Evolutionary conservation across 75 land plant species (phyloP).

Genomic region (Gnetum montanum): DNA sequence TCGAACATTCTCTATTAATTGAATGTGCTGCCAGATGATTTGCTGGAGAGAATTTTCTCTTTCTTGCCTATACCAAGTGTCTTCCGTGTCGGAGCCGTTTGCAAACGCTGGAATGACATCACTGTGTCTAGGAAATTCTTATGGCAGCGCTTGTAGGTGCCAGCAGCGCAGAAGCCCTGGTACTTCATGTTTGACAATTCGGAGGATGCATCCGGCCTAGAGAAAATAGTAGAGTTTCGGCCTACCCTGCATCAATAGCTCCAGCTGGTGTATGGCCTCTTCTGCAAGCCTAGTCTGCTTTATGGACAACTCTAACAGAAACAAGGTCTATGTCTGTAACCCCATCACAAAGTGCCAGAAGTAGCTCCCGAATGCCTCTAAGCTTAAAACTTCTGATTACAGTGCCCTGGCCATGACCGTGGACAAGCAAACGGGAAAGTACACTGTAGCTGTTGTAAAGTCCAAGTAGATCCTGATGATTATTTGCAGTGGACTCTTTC

Average conservation of each 20-base stretch:
- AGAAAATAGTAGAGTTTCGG: slow-evolving; percentile 63
- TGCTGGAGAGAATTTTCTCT: slow-evolving; percentile 66
- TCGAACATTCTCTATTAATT: slow-evolving; percentile 9
- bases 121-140: slow-evolving; percentile 43
- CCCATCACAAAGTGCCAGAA: slow-evolving; percentile 45
- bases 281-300: slow-evolving; percentile 68
- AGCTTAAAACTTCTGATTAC: slow-evolving; percentile 40
- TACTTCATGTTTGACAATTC: slow-evolving; percentile 67
- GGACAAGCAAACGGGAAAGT: slow-evolving; percentile 25
- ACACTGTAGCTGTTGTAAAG: slow-evolving; percentile 42
- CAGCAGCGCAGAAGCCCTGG: slow-evolving; percentile 66
- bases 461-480: slow-evolving; percentile 71
- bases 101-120: slow-evolving; percentile 61
- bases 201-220: slow-evolving; percentile 43
- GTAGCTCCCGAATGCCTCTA: slow-evolving; percentile 34
- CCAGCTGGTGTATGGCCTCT: slow-evolving; percentile 58
- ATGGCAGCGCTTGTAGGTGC: slow-evolving; percentile 23
- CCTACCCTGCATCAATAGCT: slow-evolving; percentile 44
- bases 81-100: slow-evolving; percentile 68
- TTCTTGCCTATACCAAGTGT: slow-evolving; percentile 61
- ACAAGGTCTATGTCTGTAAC: slow-evolving; percentile 50
- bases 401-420: slow-evolving; percentile 60
- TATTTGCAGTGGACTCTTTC: slow-evolving; percentile 61
- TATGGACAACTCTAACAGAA: slow-evolving; percentile 48
- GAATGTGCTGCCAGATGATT: slow-evolving; percentile 62